Percentiles rank a stretch among this genome's conserved stretches.
phyloP scores from a whole-genome alignment of 495 filamentous ascomycete species.

The Chaetomium tenue region DNA sequence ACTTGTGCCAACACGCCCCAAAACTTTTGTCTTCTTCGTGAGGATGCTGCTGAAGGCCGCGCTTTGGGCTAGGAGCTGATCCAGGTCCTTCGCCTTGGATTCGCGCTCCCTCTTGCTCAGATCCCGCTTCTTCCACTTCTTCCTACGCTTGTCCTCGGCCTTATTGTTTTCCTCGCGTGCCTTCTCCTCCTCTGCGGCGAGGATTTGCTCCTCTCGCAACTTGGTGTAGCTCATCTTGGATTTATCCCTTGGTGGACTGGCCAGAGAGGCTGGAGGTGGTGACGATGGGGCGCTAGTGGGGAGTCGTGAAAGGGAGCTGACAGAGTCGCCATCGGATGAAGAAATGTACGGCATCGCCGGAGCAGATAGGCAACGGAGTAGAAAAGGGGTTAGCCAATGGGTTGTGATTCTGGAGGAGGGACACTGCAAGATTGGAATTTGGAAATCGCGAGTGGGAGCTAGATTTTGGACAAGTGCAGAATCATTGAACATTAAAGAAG shows the following conservation, averaged over 20 bases:
- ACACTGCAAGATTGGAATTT: too few species aligned
- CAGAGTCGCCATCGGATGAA: slow-evolving; percentile 32
- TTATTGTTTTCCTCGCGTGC: slow-evolving; percentile 49
- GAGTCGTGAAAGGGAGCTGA: slow-evolving; percentile 36
- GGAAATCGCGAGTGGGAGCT: neutral
- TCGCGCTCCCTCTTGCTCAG: slow-evolving; percentile 54
- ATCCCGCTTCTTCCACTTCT: slow-evolving; percentile 49
- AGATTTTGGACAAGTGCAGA: neutral
- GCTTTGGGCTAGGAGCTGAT: slow-evolving; percentile 49
- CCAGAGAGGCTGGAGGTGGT: slow-evolving; percentile 33
- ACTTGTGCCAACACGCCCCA: slow-evolving; percentile 54
- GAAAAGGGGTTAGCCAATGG: neutral
- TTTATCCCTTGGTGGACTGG: slow-evolving; percentile 18
- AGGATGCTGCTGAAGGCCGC: slow-evolving; percentile 53
- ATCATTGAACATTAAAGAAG: neutral
- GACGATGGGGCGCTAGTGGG: slow-evolving; percentile 47
- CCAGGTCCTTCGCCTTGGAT: slow-evolving; percentile 51
- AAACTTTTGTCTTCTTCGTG: slow-evolving; percentile 54
- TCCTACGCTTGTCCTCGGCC: slow-evolving; percentile 46
- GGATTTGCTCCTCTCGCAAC: slow-evolving; percentile 44
- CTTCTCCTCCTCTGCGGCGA: slow-evolving; percentile 54
- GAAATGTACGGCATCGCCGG: slow-evolving; percentile 32
- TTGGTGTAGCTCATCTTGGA: slow-evolving; percentile 41
- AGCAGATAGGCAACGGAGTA: neutral
- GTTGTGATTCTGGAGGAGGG: too few species aligned